Evolutionary conservation across 306 rosid species (phyloP), one percentile per base, ranked within the genome.

Genomic region (Cicer judaicum): DNA sequence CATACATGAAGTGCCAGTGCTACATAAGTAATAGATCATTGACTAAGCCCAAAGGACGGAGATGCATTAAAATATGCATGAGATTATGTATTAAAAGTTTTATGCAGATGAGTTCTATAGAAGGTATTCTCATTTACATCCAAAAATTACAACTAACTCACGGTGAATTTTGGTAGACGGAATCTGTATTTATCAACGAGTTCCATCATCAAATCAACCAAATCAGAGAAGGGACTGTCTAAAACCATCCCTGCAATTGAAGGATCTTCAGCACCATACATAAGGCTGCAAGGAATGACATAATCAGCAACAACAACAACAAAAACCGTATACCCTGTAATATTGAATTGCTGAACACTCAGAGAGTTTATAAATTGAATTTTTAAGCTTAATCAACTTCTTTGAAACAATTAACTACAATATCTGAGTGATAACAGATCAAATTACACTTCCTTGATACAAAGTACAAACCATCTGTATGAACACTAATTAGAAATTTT

Each of bases 141-240:
- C 24, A 46, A 65, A 64, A 72, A 49, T 41, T 41, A 42, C 10
- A 56, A 69, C 40, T 21, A 54, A 83, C 99, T 92, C 74, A 94
- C 99, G 3, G 99, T 92, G 89, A 92, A 94, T 83, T 92, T 94
- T 3, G 99, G 99, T 67, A 94, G 82, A 40, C 93, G 93, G 42
- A 94, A 65, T 85, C 81, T 86, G 81, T 92, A 92, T 38, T 93
- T 88, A 73, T 89, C 95, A 34, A 94, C 98, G 38, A 92, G 92
- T 80, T 92, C 99, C 97, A 94, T 94, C 99, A 94, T 94, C 73
- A 94, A 87, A 79, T 92, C 96, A 78, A 94, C 96, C 89, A 94
- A 87, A 81, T 90, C 96, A 65, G 99, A 87, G 80, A 94, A 92
- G 67, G 99, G 99, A 62, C 97, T 94, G 80, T 94, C 99, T 72